These are phyloP conservation scores for Phoenix roebelenii DNA, from an alignment of 176 grass and related monocot genomes.

Conservation along the genomic window DNA sequence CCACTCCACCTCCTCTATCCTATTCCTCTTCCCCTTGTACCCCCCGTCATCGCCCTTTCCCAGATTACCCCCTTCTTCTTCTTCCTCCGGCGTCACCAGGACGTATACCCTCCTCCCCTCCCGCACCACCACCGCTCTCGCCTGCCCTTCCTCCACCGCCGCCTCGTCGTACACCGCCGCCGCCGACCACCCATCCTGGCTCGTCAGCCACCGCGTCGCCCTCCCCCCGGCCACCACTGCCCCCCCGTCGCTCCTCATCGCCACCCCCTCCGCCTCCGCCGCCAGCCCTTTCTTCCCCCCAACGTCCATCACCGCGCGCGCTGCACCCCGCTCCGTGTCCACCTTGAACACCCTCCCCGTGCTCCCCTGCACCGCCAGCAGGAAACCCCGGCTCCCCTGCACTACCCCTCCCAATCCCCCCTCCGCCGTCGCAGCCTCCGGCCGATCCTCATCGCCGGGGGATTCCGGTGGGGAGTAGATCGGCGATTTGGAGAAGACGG, in stretches of 20 bases:
- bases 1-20: conserved; percentile 81
- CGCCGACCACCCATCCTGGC: conserved; percentile 56
- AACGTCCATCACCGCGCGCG: conserved; percentile 18
- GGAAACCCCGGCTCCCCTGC: conserved; percentile 63
- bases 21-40: conserved; percentile 14
- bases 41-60: not conserved
- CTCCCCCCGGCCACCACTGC: conserved; percentile 30
- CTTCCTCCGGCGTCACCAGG: conserved; percentile 30
- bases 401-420: conserved; percentile 26
- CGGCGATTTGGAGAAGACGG: conserved; percentile 29
- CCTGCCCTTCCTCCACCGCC: conserved; percentile 8
- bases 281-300: conserved; percentile 12
- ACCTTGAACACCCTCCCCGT: conserved; percentile 50
- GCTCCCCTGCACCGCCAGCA: conserved; percentile 42
- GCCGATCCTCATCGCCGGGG: too few species aligned
- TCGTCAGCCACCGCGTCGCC: conserved; percentile 31
- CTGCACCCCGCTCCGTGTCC: conserved; percentile 48
- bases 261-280: conserved; percentile 24
- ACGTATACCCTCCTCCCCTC: conserved; percentile 54
- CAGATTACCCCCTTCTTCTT: not conserved
- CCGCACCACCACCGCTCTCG: conserved; percentile 39
- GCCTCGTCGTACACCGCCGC: conserved; percentile 30
- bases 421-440: conserved; percentile 17
- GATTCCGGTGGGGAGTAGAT: conserved; percentile 10
- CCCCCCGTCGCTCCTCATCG: conserved; percentile 32